These are phyloP conservation scores for Sarocladiaceae sp. DNA, from an alignment of 2,329 filamentous ascomycete species.

Conservation along the genomic window DNA sequence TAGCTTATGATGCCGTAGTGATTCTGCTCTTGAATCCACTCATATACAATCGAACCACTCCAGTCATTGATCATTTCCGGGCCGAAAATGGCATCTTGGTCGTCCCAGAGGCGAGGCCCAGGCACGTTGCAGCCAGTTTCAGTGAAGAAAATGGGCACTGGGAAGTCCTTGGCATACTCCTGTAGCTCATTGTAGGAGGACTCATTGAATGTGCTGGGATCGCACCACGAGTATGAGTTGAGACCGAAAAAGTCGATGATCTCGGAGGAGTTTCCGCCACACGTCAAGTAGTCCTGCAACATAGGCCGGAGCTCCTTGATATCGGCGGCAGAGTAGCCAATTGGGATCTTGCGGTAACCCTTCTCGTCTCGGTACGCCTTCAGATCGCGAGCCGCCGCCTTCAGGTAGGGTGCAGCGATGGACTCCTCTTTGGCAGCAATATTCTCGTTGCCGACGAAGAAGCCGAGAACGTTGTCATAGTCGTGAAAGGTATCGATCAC, in stretches of 20 bases:
- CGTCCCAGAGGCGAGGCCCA: conserved; percentile 58
- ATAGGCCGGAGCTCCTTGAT: conserved; percentile 64
- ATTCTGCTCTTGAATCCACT: conserved; percentile 85
- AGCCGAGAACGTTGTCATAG: conserved; percentile 77
- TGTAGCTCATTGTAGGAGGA: conserved; percentile 71
- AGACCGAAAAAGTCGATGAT: conserved; percentile 79
- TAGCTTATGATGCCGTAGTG: conserved; percentile 80
- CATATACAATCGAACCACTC: conserved; percentile 82
- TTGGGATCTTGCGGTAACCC: conserved; percentile 74
- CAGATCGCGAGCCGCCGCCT: conserved; percentile 75
- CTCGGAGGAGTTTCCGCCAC: conserved; percentile 64
- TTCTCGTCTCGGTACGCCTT: conserved; percentile 75
- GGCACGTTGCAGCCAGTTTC: conserved; percentile 79
- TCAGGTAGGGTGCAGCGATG: conserved; percentile 72
- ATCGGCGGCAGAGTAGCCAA: conserved; percentile 85
- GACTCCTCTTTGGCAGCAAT: conserved; percentile 60
- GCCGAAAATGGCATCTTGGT: conserved; percentile 76
- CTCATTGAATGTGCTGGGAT: conserved; percentile 48
- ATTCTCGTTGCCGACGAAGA: conserved; percentile 88
- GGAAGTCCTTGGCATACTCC: conserved; percentile 62
- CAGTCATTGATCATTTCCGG: conserved; percentile 63
- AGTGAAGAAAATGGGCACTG: conserved; percentile 85
- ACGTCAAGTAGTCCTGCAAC: conserved; percentile 71
- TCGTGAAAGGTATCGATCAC: conserved; percentile 75
- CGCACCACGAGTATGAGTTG: conserved; percentile 83